Percentiles rank a stretch among this genome's conserved stretches.
Evolutionary conservation across 2,329 filamentous ascomycete species (phyloP).

Genomic region (Lecanosticta acicola): DNA sequence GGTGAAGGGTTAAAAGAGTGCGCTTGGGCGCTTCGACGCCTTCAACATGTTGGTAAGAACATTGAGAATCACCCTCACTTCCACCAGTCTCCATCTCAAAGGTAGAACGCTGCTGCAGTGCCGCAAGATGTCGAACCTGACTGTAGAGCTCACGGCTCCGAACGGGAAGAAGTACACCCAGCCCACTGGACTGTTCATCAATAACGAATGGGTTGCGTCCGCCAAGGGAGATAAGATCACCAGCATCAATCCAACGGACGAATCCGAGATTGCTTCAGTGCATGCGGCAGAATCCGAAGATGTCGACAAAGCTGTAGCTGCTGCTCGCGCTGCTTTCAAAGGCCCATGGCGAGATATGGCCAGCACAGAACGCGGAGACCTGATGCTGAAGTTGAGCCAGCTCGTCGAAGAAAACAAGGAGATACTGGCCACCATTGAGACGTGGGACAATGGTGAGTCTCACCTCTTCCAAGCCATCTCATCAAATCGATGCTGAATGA

Average conservation of each 20-base stretch:
- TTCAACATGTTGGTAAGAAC: not conserved
- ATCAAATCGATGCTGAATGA: constrained; percentile 27
- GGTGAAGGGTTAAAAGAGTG: no score
- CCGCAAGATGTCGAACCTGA: not conserved
- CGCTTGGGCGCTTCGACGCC: not conserved
- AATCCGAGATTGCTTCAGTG: constrained; percentile 44
- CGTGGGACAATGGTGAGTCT: constrained; percentile 38
- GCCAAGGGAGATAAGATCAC: constrained; percentile 14
- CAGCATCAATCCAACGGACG: constrained; percentile 13
- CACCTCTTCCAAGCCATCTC: not conserved
- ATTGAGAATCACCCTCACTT: not conserved
- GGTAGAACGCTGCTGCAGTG: not conserved
- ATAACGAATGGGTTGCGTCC: constrained; percentile 66
- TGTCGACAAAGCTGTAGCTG: constrained; percentile 63
- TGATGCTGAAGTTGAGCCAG: constrained; percentile 43
- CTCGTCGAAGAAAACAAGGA: constrained; percentile 40
- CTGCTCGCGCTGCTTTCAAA: constrained; percentile 63
- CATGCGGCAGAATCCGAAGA: constrained; percentile 62
- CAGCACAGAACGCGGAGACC: constrained; percentile 37
- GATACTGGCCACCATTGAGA: constrained; percentile 44
- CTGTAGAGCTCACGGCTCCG: constrained; percentile 11
- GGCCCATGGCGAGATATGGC: constrained; percentile 33
- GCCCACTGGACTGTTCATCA: constrained; percentile 65
- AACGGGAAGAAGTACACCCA: constrained; percentile 16
- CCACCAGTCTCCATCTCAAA: not conserved